Conservation (phyloP, 345 rosid species). For the Syzygium aqueum region DNA sequence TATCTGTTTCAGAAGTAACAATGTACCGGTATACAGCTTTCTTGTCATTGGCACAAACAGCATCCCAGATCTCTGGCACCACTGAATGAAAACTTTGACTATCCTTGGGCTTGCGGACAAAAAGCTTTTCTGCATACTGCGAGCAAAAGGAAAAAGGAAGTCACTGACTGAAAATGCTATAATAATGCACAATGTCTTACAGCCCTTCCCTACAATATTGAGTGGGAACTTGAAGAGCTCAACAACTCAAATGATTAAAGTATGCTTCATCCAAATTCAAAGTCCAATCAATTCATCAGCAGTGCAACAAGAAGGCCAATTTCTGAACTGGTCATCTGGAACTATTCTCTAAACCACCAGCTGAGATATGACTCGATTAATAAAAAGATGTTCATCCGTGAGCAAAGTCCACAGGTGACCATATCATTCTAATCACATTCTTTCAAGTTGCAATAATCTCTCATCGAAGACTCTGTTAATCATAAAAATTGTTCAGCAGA, state of each 20-base stretch:
- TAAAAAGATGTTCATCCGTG: not conserved
- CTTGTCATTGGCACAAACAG: conserved; percentile 79
- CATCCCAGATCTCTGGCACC: conserved; percentile 82
- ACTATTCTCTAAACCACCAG: not conserved
- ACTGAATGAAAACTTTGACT: conserved; percentile 36
- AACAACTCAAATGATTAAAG: not conserved
- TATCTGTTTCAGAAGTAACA: conserved; percentile 66
- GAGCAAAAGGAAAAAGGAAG: not conserved
- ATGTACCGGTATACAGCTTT: conserved; percentile 82
- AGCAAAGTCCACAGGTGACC: not conserved
- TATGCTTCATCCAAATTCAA: not conserved
- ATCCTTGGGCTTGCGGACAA: conserved; percentile 70
- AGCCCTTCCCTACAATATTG: not conserved
- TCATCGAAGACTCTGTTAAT: not conserved
- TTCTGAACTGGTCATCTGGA: not conserved
- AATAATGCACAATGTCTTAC: not conserved
- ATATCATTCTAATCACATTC: not conserved
- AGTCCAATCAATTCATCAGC: not conserved
- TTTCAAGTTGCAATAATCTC: not conserved
- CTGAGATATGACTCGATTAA: not conserved
- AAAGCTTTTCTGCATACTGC: conserved; percentile 93
- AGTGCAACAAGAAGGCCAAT: not conserved
- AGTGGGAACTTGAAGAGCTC: not conserved
- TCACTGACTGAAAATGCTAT: not conserved
- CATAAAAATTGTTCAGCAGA: not conserved